phyloP scores from a whole-genome alignment of 2,329 filamentous ascomycete genomes.

The Pleurostoma richardsiae region DNA sequence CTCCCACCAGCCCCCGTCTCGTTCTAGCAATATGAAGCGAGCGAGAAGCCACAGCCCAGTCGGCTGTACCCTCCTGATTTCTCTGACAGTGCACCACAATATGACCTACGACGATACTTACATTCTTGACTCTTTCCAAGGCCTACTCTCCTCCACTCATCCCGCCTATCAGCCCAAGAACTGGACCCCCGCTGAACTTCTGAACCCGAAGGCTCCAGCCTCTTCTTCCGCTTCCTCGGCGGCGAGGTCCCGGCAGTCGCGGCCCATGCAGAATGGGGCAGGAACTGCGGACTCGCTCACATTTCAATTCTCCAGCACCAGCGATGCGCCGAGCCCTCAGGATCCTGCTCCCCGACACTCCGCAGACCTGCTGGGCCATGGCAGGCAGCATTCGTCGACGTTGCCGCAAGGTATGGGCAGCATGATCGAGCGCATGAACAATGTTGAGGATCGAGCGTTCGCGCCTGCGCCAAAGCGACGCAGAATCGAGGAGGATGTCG shows the following conservation, averaged over 20 bases:
- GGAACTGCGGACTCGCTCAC: conserved; percentile 22
- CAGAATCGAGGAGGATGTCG: conserved; percentile 45
- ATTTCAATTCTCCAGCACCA: conserved; percentile 26
- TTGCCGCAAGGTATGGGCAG: conserved; percentile 40
- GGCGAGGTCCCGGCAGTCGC: conserved; percentile 12
- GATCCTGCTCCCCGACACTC: not conserved
- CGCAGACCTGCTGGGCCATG: not conserved
- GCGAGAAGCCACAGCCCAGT: conserved; percentile 1
- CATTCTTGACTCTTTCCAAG: conserved; percentile 10
- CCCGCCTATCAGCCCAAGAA: not conserved
- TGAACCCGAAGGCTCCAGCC: conserved; percentile 30
- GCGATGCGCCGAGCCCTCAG: conserved; percentile 12
- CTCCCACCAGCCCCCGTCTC: not conserved
- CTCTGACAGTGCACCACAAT: conserved; percentile 3
- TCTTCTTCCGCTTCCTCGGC: conserved; percentile 19
- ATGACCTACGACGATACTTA: conserved; percentile 15
- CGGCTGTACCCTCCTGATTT: not conserved
- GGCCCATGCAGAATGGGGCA: conserved; percentile 18
- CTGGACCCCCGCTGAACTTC: conserved; percentile 36
- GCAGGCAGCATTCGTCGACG: conserved; percentile 1
- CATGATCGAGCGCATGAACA: conserved; percentile 73
- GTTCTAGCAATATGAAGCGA: conserved; percentile 2
- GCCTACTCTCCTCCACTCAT: conserved; percentile 15
- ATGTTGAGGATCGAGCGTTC: conserved; percentile 61
- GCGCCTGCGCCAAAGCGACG: conserved; percentile 60